Base-by-base conservation (phyloP, 331 rosid species). In the Cydonia oblonga region DNA sequence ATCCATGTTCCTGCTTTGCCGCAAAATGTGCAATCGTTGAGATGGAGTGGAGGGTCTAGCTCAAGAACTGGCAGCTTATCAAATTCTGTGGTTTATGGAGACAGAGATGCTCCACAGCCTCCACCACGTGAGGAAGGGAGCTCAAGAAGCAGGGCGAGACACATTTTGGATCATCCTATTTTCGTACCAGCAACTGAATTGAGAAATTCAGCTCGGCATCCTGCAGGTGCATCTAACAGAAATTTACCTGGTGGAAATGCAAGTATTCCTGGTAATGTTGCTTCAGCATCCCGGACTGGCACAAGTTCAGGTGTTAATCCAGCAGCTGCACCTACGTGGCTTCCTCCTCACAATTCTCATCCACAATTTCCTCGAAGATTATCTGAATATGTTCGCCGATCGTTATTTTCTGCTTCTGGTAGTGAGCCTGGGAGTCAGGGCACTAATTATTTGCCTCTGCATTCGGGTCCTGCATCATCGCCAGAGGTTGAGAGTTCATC, bases 331-430 rank as follows among this genome's bases (percentile, higher is more conserved):
- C 81, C 87, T 2, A 32, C 83, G 0, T 87, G 96, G 96, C 83
- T 78, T 79, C 86, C 96, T 76, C 97, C 78, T 71, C 88, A 91
- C 73, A 82, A 68, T 82, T 83, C 89, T 77, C 86, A 88, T 49
- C 88, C 83, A 32, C 96, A 85, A 70, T 80, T 85, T 82, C 93
- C 96, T 1, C 84, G 96, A 73, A 88, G 96, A 72, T 69, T 91
- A 46, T 76, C 96, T 9, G 99, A 91, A 53, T 85, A 81, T 86
- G 90, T 86, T 66, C 92, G 90, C 19, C 84, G 96, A 61, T 84
- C 96, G 53, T 79, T 91, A 81, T 79, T 87, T 84, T 73, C 97
- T 74, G 80, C 84, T 56, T 16, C 91, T 53, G 86, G 88, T 22
- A 77, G 80, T 23, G 99, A 88, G 73, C 80, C 92, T 71, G 96